Evolutionary conservation across 108 stramenopile species (phyloP).

Genomic region (Bacterosira constricta): DNA sequence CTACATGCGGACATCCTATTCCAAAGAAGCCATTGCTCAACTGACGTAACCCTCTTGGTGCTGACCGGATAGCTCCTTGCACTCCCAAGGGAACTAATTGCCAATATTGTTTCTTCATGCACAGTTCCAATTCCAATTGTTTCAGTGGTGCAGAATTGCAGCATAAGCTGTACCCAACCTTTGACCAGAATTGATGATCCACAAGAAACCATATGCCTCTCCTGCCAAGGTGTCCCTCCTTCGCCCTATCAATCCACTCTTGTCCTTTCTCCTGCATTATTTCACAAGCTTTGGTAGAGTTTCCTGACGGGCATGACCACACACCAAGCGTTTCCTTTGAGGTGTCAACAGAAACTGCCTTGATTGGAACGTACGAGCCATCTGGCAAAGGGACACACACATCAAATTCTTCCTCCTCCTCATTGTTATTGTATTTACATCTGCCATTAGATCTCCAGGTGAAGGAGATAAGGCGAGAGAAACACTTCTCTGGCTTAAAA

Average conservation of each 20-base stretch:
- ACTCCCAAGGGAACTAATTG: slow-evolving; percentile 5
- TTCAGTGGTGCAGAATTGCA: background rate
- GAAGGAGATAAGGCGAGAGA: slow-evolving; percentile 2
- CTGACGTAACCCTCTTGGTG: background rate
- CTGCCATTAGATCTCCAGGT: background rate
- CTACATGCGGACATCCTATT: slow-evolving; percentile 1
- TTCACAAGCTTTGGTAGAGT: background rate
- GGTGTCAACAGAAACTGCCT: background rate
- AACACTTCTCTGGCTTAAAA: background rate
- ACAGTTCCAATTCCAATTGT: background rate
- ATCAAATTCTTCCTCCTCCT: background rate
- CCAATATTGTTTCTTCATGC: slow-evolving; percentile 10
- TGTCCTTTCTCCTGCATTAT: background rate
- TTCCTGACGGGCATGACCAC: background rate
- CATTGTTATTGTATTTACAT: background rate
- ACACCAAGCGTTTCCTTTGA: background rate
- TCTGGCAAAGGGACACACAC: background rate
- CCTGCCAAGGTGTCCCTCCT: background rate
- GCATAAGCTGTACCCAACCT: background rate
- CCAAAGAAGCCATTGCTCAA: slow-evolving; percentile 12
- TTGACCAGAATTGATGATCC: background rate
- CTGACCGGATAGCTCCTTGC: background rate
- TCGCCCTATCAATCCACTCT: background rate
- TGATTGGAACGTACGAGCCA: background rate
- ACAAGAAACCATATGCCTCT: background rate